Conservation (phyloP, 345 rosid genomes). For the Melaleuca quinquenervia region DNA sequence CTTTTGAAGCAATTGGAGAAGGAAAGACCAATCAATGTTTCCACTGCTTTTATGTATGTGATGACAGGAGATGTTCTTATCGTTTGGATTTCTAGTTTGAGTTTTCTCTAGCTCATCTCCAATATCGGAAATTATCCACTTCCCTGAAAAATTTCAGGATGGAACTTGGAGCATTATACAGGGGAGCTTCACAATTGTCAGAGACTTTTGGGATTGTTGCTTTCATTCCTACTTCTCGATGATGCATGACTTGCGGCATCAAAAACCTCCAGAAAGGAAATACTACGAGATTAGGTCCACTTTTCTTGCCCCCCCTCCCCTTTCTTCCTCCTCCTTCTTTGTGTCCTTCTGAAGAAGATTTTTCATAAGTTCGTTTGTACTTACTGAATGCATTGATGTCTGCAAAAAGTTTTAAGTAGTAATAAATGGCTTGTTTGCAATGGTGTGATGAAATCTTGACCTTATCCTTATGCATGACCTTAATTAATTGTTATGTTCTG, state of each 20-base stretch:
- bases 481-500: neutral
- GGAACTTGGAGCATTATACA: conserved; percentile 71
- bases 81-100: neutral
- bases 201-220: conserved; percentile 68
- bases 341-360: neutral
- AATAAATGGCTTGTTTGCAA: neutral
- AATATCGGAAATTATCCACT: neutral
- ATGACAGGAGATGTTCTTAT: neutral
- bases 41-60: conserved; percentile 78
- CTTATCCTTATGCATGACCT: neutral
- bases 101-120: neutral
- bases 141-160: conserved; percentile 36
- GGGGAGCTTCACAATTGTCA: conserved; percentile 51
- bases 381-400: neutral
- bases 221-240: conserved; percentile 62
- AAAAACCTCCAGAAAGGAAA: conserved; percentile 33
- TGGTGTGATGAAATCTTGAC: neutral
- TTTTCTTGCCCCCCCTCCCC: no score
- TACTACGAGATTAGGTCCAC: conserved; percentile 81
- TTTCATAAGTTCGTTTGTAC: neutral
- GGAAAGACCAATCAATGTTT: conserved; percentile 49
- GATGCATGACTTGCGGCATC: conserved; percentile 58
- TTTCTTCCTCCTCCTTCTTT: neutral
- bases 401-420: neutral
- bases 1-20: conserved; percentile 89